Evolutionary conservation across 148 eudicot genomes (phyloP).

Genomic region (Suaeda aralocaspica): DNA sequence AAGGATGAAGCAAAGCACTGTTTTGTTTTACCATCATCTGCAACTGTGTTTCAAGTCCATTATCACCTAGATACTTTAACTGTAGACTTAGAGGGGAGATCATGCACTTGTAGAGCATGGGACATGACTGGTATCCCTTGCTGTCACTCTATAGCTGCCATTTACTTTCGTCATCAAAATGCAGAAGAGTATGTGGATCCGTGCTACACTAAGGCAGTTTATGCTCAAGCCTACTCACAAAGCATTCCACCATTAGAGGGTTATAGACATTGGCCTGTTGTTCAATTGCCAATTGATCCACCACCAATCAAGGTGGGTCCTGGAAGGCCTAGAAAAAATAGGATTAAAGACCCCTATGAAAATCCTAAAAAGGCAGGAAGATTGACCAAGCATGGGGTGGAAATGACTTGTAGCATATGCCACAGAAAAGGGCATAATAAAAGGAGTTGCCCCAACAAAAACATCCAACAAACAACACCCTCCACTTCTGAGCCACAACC

Average conservation of each 20-base stretch:
- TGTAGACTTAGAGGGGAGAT: neutral
- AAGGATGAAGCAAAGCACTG: too few relatives aligned
- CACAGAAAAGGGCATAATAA: neutral
- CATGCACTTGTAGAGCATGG: neutral
- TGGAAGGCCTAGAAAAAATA: neutral
- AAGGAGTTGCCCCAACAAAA: neutral
- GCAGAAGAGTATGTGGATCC: neutral
- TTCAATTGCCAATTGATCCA: neutral
- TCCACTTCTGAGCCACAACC: neutral
- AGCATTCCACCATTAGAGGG: neutral
- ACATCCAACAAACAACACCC: too few relatives aligned
- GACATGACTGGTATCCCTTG: neutral
- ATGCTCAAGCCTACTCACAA: too few relatives aligned
- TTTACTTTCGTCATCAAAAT: neutral
- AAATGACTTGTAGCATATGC: neutral
- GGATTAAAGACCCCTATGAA: neutral
- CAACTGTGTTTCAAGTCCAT: neutral
- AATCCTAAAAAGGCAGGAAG: neutral
- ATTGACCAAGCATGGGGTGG: neutral
- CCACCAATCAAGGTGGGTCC: neutral
- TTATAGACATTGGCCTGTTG: neutral
- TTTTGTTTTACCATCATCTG: neutral
- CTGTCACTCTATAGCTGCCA: neutral
- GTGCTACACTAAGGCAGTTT: too few relatives aligned
- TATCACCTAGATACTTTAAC: neutral